A percentile compares a stretch with the other conserved stretches of the same genome.
phyloP scores from a whole-genome alignment of 2,329 filamentous ascomycete genomes.

The Colletotrichum coccodes region DNA sequence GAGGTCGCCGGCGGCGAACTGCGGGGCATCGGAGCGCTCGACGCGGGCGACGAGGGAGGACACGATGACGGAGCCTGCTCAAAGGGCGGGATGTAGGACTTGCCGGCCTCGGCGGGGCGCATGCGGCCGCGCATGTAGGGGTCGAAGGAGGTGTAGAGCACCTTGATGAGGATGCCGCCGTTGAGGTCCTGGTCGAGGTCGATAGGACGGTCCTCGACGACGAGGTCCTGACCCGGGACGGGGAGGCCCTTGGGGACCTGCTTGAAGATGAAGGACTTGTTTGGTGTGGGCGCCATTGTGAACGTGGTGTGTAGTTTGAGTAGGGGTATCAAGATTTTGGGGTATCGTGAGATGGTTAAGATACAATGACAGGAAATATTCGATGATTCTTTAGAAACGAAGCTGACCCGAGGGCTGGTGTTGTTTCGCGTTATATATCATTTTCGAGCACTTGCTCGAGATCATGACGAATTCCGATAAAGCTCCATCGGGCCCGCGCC shows the following conservation, averaged over 20 bases:
- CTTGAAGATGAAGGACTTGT: constrained; percentile 83
- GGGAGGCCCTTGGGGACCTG: constrained; percentile 73
- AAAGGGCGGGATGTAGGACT: constrained; percentile 77
- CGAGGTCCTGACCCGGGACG: constrained; percentile 76
- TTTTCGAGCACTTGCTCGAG: background rate
- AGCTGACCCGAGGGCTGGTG: background rate
- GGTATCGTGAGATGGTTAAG: background rate
- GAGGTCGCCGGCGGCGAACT: constrained; percentile 59
- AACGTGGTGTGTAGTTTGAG: background rate
- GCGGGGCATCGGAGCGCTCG: constrained; percentile 71
- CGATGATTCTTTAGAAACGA: background rate
- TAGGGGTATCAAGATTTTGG: background rate
- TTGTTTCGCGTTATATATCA: constrained; percentile 6
- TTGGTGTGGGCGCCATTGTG: constrained; percentile 60
- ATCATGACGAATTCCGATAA: background rate
- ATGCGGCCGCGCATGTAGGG: constrained; percentile 87
- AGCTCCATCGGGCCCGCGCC: constrained; percentile 16
- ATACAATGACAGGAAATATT: background rate
- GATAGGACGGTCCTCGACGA: constrained; percentile 72
- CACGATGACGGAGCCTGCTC: constrained; percentile 69
- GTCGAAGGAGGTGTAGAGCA: constrained; percentile 81
- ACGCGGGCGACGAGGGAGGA: constrained; percentile 75
- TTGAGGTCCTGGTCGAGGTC: constrained; percentile 70
- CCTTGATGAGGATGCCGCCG: constrained; percentile 76
- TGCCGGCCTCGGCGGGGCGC: constrained; percentile 65